Conservation (phyloP, 768 basidiomycete genomes). For the Podaxis carcinomalis region DNA sequence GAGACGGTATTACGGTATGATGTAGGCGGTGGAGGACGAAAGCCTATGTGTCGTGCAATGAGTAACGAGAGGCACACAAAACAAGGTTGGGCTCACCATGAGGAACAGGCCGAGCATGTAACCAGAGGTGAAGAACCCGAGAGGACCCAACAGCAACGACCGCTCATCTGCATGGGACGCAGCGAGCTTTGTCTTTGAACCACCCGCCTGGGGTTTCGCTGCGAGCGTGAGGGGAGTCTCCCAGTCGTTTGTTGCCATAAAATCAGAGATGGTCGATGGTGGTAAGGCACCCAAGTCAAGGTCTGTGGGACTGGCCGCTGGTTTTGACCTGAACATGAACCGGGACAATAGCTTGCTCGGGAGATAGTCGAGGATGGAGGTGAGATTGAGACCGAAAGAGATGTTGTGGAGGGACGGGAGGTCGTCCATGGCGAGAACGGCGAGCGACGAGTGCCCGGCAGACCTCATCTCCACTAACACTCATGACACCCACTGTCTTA, state of each 20-base stretch:
- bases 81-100: constrained; percentile 42
- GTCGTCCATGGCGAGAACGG: constrained; percentile 7
- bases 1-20: constrained; percentile 70
- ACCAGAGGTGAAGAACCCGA: constrained; percentile 70
- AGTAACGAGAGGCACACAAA: not conserved
- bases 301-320: constrained; percentile 9
- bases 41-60: constrained; percentile 36
- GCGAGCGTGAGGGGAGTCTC: constrained; percentile 10
- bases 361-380: constrained; percentile 34
- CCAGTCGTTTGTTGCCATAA: constrained; percentile 11
- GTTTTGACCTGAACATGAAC: constrained; percentile 14
- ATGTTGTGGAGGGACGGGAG: constrained; percentile 22
- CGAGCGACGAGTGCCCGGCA: not conserved
- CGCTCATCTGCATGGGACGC: constrained; percentile 5
- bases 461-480: not conserved
- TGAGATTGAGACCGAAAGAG: constrained; percentile 40
- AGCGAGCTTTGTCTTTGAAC: not conserved
- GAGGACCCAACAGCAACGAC: constrained; percentile 48
- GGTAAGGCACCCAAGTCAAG: constrained; percentile 8
- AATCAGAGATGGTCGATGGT: constrained; percentile 12
- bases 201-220: not conserved
- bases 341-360: constrained; percentile 19
- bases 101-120: constrained; percentile 65
- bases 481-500: not conserved
- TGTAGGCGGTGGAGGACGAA: constrained; percentile 73